A percentile compares a stretch with the other conserved stretches of the same genome.
These are phyloP conservation scores for Phytophthora pluvialis DNA, from an alignment of 352 stramenopile genomes.

Conservation along the genomic window DNA sequence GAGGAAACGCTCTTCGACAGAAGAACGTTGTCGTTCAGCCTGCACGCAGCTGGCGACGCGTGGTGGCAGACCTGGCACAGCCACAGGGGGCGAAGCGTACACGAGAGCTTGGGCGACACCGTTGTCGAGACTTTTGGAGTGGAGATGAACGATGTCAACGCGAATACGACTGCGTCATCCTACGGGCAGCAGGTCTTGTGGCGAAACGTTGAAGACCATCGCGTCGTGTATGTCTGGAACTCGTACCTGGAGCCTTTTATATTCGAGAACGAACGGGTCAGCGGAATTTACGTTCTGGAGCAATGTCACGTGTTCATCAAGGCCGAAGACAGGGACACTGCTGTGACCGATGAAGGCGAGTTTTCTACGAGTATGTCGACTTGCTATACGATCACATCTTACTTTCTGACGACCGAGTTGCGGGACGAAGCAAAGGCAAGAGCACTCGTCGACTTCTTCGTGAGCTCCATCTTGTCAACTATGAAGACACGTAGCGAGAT, in stretches of 20 bases:
- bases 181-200: conserved; percentile 57
- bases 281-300: conserved; percentile 50
- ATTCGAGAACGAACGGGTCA: conserved; percentile 50
- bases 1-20: conserved; percentile 38
- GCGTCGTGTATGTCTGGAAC: conserved; percentile 59
- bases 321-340: conserved; percentile 15
- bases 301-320: conserved; percentile 51
- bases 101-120: conserved; percentile 40
- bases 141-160: conserved; percentile 47
- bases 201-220: conserved; percentile 51
- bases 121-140: conserved; percentile 56
- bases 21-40: conserved; percentile 35
- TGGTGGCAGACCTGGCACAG: conserved; percentile 40
- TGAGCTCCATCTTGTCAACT: conserved; percentile 35
- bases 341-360: neutral
- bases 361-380: conserved; percentile 31
- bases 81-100: conserved; percentile 16
- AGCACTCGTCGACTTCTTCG: conserved; percentile 48
- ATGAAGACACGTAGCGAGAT: conserved; percentile 42
- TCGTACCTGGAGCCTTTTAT: conserved; percentile 53
- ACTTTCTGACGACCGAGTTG: conserved; percentile 33
- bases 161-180: conserved; percentile 49
- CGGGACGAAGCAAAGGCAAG: conserved; percentile 26
- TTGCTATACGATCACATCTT: conserved; percentile 28
- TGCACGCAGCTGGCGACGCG: conserved; percentile 30